Evolutionary conservation across 176 grass and related monocot genomes (phyloP).

Genomic region (Eleusine coracana): DNA sequence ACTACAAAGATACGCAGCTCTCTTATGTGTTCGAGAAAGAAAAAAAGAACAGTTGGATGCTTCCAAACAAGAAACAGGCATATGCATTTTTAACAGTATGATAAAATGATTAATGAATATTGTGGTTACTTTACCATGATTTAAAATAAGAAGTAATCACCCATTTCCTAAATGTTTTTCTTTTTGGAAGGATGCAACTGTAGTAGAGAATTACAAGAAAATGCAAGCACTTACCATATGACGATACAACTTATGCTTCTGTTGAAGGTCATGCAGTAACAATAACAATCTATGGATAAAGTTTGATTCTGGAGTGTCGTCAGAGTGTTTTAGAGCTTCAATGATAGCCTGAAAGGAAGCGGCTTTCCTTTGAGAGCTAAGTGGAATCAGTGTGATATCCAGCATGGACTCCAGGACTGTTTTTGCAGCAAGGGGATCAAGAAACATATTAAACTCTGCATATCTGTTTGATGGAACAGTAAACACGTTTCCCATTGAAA

Average conservation of each 20-base stretch:
- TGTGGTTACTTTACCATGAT: background rate
- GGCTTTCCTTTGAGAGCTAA: slow-evolving; percentile 57
- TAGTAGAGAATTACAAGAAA: background rate
- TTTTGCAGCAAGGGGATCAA: slow-evolving; percentile 73
- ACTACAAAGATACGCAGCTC: too few species aligned
- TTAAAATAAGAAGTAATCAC: background rate
- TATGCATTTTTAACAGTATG: background rate
- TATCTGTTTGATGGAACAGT: slow-evolving; percentile 60
- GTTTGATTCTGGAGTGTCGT: slow-evolving; percentile 59
- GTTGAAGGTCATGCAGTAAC: slow-evolving; percentile 58
- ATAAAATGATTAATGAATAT: background rate
- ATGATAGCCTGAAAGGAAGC: slow-evolving; percentile 48
- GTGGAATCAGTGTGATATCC: slow-evolving; percentile 58
- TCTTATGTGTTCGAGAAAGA: too few species aligned
- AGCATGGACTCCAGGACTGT: slow-evolving; percentile 54
- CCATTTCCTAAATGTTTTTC: background rate
- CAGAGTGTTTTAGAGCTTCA: slow-evolving; percentile 14
- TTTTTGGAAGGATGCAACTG: background rate
- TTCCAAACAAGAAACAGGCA: background rate
- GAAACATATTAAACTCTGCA: slow-evolving; percentile 80
- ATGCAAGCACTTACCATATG: slow-evolving; percentile 55
- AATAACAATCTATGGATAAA: slow-evolving; percentile 51
- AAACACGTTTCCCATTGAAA: slow-evolving; percentile 64
- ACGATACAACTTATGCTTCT: slow-evolving; percentile 44
- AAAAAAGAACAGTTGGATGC: background rate